Evolutionary conservation across 148 eudicot genomes (phyloP), one percentile per base, ranked within the genome.

Genomic region (Camellia granthamiana): DNA sequence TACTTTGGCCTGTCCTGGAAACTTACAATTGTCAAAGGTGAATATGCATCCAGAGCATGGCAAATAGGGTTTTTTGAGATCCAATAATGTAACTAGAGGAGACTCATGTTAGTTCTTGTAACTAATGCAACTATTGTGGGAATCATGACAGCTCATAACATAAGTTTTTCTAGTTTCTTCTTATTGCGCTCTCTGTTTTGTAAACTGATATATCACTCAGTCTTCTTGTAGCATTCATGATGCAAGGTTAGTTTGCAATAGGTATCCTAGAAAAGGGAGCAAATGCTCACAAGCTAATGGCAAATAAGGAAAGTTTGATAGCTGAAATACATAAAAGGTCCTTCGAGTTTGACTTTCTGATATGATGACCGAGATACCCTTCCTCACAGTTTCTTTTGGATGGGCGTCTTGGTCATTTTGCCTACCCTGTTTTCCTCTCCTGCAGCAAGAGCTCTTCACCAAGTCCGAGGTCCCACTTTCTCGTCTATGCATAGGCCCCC

Each of bases 381-480:
- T 61, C 67, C 43, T 60, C 14, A 12, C 60, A 5, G 78, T 60
- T 75, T 44, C 67, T 8, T 59, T 44, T 4, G n/a, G 78, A 75
- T 43, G 69, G 44, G 68, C 54, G 18, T 76, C 55, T 5, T 61
- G 38, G 68, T 55, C 38, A 55, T 12, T 73, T 30, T 54, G 63
- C 46, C 13, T 23, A 7, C 46, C 62, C 62, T 15, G 49, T 46
- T 55, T 73, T 72, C 19, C 56, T 72, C 11, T 47, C 75, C 41
- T 3, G 9, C 13, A 42, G 75, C 75, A 72, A 49, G 59, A 51
- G 59, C 54, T 69, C 8, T 69, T 69, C 73, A 69, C 73, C 54
- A 42, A 41, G 30, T 18, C 75, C 38, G 10, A 72, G 41, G 11
- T 72, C n/a, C 60, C 42, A 51, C 42, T n/a, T 49, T 71, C 42